Evolutionary conservation across 2,329 filamentous ascomycete species (phyloP), one percentile per base, ranked within the genome.

Genomic region (Metarhizium humberi): DNA sequence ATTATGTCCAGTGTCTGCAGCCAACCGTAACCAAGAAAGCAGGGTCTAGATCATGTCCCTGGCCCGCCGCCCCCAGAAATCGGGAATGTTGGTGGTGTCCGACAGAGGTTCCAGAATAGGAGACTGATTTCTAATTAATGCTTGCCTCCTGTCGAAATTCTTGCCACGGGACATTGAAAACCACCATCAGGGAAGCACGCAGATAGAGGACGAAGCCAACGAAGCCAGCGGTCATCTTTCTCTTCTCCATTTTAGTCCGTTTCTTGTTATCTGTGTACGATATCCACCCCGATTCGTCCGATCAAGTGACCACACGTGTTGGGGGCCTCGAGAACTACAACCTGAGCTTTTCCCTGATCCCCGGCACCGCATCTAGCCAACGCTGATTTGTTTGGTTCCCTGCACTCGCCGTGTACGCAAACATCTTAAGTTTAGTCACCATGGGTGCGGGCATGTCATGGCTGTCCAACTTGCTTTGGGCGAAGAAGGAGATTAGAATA

Each of bases 401-500:
- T 32, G 5, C 7, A 49, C 16, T 18, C 47, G 46, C 36, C 38
- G 29, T 32, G 20, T 7, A n/a, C 30, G 43, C 50, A 43, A 11
- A 13, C 10, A 11, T 6, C 53, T 40, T 50, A 56, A 55, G 50
- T 51, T 51, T 51, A 58, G 56, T 57, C 72, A 81, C 72, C 56
- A 86, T 86, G 83, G 83, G 83, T 66, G 76, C 80, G 62, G 78
- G 78, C 64, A 75, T 86, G 69, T 86, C 83, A 70, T 86, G 83
- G 82, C 76, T 90, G 65, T 88, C 87, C 53, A 74, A 75, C 72
- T 75, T 95, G 58, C 66, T 95, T 59, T 97, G 88, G 86, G 77
- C 88, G 46, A 97, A 97, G 79, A 99, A 97, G 77, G 94, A 99
- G 76, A 96, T 96, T 61, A 80, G 94, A 65, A 99, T 99, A 75